Percentiles rank a stretch among this genome's conserved stretches.
Evolutionary conservation across 2,329 filamentous ascomycete species (phyloP).

Genomic region (Penicillium rolfsii): DNA sequence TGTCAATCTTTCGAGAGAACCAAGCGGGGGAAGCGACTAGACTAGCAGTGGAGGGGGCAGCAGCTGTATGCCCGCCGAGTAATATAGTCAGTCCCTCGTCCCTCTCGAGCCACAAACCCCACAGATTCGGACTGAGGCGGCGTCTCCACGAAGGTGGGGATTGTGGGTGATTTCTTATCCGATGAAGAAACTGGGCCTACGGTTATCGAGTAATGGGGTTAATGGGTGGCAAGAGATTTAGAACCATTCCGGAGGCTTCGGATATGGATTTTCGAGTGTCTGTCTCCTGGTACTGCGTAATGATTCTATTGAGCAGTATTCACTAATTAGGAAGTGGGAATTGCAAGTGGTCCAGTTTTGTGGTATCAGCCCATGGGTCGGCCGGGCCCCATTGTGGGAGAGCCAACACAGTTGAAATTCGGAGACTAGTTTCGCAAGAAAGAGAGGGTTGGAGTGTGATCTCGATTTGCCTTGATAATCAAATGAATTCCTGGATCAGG

Average conservation of each 20-base stretch:
- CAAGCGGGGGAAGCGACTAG: not conserved
- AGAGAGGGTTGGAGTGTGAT: not conserved
- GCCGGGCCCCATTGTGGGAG: slow-evolving; percentile 4
- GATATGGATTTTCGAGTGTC: slow-evolving; percentile 17
- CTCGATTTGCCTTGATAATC: not conserved
- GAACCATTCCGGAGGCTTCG: slow-evolving; percentile 14
- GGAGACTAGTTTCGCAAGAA: slow-evolving; percentile 1
- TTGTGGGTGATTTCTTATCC: slow-evolving; percentile 29
- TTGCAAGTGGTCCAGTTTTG: not conserved
- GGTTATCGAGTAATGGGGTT: not conserved
- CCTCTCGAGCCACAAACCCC: slow-evolving; percentile 16
- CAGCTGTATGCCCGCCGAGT: not conserved
- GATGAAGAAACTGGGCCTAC: not conserved
- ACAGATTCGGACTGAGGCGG: slow-evolving; percentile 15
- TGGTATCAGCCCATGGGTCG: not conserved
- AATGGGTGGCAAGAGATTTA: slow-evolving; percentile 2
- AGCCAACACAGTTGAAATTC: not conserved
- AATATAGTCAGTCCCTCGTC: slow-evolving; percentile 21
- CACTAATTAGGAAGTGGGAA: not conserved
- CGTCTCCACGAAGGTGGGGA: slow-evolving; percentile 30
- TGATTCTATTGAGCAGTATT: too few species aligned
- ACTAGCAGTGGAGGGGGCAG: not conserved
- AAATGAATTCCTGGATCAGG: not conserved
- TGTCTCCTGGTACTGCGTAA: not conserved
- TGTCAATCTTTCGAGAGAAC: not conserved